Conservation (phyloP, 345 rosid species). For the Hibiscus syriacus region DNA sequence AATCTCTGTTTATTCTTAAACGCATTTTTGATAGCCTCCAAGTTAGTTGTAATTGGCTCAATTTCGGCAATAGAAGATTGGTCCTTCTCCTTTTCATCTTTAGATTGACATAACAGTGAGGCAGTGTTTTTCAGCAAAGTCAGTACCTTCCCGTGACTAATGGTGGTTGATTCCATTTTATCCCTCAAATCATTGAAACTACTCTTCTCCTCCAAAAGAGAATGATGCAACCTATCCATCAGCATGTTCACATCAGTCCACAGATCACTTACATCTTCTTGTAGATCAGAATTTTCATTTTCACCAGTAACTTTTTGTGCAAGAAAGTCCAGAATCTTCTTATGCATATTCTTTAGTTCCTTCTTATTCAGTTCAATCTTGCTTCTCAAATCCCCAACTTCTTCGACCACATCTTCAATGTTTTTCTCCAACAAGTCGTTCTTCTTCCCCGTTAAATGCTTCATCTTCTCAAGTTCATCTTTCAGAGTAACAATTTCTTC, state of each 20-base stretch:
- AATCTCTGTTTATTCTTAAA: slow-evolving; percentile 40
- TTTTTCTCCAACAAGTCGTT: slow-evolving; percentile 27
- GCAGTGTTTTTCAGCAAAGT: slow-evolving; percentile 47
- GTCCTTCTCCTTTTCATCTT: slow-evolving; percentile 22
- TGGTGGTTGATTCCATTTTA: slow-evolving; percentile 28
- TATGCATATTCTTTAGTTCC: too few species aligned
- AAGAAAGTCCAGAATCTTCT: too few species aligned
- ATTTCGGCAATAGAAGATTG: slow-evolving; percentile 8
- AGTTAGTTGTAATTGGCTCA: slow-evolving; percentile 28
- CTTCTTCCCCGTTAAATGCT: slow-evolving; percentile 16
- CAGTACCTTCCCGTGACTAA: slow-evolving; percentile 31
- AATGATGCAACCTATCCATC: slow-evolving; percentile 28
- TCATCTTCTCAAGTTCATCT: slow-evolving; percentile 17
- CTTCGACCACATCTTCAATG: slow-evolving; percentile 20
- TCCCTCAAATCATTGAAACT: slow-evolving; percentile 27
- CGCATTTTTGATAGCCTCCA: slow-evolving; percentile 48
- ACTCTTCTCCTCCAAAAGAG: slow-evolving; percentile 31
- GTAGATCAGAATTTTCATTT: too few species aligned
- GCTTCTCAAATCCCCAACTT: slow-evolving; percentile 26
- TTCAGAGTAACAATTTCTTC: too few species aligned
- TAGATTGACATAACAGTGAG: too few species aligned
- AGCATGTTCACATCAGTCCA: slow-evolving; percentile 20
- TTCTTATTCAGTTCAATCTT: slow-evolving; percentile 24
- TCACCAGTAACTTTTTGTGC: too few species aligned
- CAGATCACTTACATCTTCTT: slow-evolving; percentile 27